phyloP scores from a whole-genome alignment of 139 green algal species.

The Edaphochlamys debaryana region DNA sequence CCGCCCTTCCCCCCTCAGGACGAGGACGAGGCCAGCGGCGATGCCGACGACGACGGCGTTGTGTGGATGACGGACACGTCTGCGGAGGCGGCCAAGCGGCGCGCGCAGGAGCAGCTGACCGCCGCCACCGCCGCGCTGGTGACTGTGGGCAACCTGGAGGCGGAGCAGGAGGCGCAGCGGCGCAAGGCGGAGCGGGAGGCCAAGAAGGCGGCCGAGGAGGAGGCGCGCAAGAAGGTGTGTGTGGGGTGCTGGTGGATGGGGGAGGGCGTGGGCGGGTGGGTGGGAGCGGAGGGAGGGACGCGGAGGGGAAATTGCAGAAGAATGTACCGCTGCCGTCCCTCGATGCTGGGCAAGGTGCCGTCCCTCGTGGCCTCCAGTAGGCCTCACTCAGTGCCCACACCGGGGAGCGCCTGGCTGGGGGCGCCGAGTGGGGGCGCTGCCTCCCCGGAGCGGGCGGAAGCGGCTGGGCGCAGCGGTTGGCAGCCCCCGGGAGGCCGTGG shows the following conservation, averaged over 20 bases:
- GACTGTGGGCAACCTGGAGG: conserved; percentile 86
- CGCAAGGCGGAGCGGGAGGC: conserved; percentile 63
- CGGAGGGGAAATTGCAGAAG: too few relatives aligned
- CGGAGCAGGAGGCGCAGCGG: conserved; percentile 70
- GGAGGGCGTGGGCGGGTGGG: background rate
- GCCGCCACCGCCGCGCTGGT: conserved; percentile 88
- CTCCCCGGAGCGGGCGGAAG: too few relatives aligned
- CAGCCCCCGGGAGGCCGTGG: too few relatives aligned
- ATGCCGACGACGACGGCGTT: conserved; percentile 70
- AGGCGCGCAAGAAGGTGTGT: conserved; percentile 31
- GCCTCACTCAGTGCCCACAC: too few relatives aligned
- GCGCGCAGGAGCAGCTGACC: conserved; percentile 92
- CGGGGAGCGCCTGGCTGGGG: too few relatives aligned
- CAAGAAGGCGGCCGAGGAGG: conserved; percentile 57
- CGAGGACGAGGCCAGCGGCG: conserved; percentile 47
- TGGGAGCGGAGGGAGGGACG: background rate
- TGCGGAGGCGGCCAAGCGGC: conserved; percentile 63
- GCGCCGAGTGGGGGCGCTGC: too few relatives aligned
- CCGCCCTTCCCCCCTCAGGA: conserved; percentile 7
- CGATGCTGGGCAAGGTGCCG: too few relatives aligned
- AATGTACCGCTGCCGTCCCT: too few relatives aligned
- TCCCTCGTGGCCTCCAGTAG: too few relatives aligned
- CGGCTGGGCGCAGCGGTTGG: too few relatives aligned
- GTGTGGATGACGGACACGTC: conserved; percentile 96
- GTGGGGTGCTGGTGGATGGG: background rate